Conservation (phyloP, 192 early-diverging fungal species). For the Bifiguratus adelaidae region DNA sequence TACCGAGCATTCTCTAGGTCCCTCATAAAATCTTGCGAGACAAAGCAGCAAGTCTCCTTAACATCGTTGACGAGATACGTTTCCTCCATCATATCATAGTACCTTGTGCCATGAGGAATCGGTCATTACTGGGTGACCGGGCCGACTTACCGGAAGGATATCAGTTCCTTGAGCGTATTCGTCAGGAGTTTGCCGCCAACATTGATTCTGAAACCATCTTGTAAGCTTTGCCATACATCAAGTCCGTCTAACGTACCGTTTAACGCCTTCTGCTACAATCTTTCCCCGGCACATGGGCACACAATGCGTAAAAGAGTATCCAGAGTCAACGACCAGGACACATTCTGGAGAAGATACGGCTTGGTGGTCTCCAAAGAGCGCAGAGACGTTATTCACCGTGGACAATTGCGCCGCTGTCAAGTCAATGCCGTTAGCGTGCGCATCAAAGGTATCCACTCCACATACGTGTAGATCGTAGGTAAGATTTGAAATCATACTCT, state of each 20-base stretch:
- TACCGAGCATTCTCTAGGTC: no score
- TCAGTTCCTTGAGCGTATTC: constrained; percentile 81
- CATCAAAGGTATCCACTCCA: background rate
- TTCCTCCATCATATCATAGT: constrained; percentile 94
- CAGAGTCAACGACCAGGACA: constrained; percentile 63
- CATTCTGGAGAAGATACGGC: constrained; percentile 39
- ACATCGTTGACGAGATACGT: constrained; percentile 74
- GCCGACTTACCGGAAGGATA: constrained; percentile 68
- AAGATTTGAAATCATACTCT: constrained; percentile 60
- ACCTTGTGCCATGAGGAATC: constrained; percentile 15
- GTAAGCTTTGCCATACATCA: background rate
- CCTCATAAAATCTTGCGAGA: constrained; percentile 51
- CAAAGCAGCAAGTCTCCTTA: constrained; percentile 77
- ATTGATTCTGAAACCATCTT: constrained; percentile 43
- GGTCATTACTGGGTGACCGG: background rate
- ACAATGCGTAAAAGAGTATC: constrained; percentile 73
- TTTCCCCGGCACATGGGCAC: constrained; percentile 52
- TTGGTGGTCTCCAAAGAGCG: constrained; percentile 23
- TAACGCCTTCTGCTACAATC: constrained; percentile 42
- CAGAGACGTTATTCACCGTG: constrained; percentile 35
- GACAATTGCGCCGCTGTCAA: constrained; percentile 32
- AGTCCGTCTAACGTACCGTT: constrained; percentile 21
- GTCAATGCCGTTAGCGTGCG: background rate
- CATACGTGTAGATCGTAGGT: constrained; percentile 25
- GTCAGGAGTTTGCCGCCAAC: constrained; percentile 83